Evolutionary conservation across 129 eudicot genomes (phyloP).

Genomic region (Lactuca sativa): DNA sequence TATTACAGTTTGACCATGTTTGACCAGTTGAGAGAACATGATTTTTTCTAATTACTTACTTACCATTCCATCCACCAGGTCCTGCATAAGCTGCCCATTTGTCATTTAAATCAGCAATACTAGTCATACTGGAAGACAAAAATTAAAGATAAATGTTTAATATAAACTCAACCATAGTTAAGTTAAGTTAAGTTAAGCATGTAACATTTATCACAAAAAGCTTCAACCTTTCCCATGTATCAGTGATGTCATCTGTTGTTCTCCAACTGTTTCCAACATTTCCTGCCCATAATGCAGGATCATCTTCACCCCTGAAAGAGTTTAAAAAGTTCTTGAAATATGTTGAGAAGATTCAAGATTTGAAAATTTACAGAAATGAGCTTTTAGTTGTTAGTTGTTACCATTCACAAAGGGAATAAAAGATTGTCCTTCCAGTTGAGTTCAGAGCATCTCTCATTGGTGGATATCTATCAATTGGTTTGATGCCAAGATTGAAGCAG

Average conservation of each 20-base stretch:
- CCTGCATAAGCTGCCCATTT: slow-evolving; percentile 99
- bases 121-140: slow-evolving; percentile 61
- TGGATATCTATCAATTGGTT: slow-evolving; percentile 85
- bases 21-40: slow-evolving; percentile 15
- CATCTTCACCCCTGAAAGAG: slow-evolving; percentile 81
- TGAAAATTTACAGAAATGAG: not conserved
- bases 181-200: not conserved
- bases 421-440: slow-evolving; percentile 75
- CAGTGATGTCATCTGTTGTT: slow-evolving; percentile 87
- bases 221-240: slow-evolving; percentile 88
- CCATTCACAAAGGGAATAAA: slow-evolving; percentile 96
- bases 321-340: not conserved
- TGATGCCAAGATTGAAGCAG: slow-evolving; percentile 89
- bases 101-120: slow-evolving; percentile 85
- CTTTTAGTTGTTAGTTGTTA: slow-evolving; percentile 26
- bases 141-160: not conserved
- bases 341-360: not conserved
- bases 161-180: not conserved
- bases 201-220: slow-evolving; percentile 11
- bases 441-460: slow-evolving; percentile 94
- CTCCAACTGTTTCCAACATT: slow-evolving; percentile 97
- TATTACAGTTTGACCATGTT: slow-evolving; percentile 12
- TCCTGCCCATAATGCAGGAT: slow-evolving; percentile 95
- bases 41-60: not conserved
- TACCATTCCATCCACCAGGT: slow-evolving; percentile 99